Base-by-base conservation (phyloP, 2,329 filamentous ascomycete genomes). In the Aspergillus novoparasiticus region DNA sequence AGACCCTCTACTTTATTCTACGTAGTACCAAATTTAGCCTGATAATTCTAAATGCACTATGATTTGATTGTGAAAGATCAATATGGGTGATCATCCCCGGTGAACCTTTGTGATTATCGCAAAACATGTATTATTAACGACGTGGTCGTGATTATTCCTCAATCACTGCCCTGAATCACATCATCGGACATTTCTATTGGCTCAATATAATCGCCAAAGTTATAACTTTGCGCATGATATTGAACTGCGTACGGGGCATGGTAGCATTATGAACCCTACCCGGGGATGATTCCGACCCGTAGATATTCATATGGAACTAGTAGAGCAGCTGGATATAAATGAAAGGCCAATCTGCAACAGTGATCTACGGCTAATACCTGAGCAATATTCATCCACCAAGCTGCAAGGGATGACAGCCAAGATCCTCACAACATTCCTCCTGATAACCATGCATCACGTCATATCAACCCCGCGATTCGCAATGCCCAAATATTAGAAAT, bases 401-500 rank as follows among this genome's bases (percentile, higher is more conserved):
- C 36, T 53, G 26, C 50, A 53, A 53, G 50, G 50, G 50, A 34
- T 53, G 30, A 4, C 30, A 19, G 26, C 28, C 30, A 34, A 32
- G 10, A 28, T 53, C 14, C 6, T 32, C n/a, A 2, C 21, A 12
- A 26, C 12, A 39, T 41, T 58, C 26, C 48, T n/a, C 23, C 32
- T 59, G 56, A 32, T 53, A 41, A 34, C 28, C 32, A 30, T 41
- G 21, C 59, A 75, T 73, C 73, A 75, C 74, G 73, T 66, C 71
- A 76, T 76, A 58, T 39, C 46, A 63, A 66, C 73, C 73, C 74
- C 73, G 72, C 72, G 66, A 71, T 73, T 69, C 69, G 72, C 73
- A 72, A 76, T 72, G 61, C 34, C 23, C 50, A 26, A 55, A 23
- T 30, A 34, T 36, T 51, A 43, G 23, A 41, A 43, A 39, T n/a